Evolutionary conservation across 2,329 filamentous ascomycete species (phyloP).

Genomic region (Salinomyces thailandicus): DNA sequence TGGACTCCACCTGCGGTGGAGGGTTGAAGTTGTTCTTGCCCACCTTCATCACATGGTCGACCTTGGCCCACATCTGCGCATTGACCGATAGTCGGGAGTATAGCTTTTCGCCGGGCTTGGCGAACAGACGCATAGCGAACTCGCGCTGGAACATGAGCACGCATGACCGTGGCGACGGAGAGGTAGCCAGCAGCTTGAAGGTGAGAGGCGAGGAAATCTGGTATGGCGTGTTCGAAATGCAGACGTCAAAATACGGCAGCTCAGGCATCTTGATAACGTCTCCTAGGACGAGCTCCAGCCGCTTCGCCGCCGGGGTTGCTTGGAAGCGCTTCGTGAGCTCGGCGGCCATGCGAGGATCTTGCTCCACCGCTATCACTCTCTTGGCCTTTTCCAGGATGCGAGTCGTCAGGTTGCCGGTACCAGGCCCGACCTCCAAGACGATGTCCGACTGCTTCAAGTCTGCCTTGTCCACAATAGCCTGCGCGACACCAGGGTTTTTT

Average conservation of each 20-base stretch:
- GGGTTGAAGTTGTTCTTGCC: conserved; percentile 95
- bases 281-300: conserved; percentile 77
- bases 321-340: conserved; percentile 91
- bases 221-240: conserved; percentile 68
- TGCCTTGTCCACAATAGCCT: conserved; percentile 76
- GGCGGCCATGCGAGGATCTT: conserved; percentile 93
- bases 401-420: conserved; percentile 80
- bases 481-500: conserved; percentile 79
- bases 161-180: conserved; percentile 68
- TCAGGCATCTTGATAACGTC: conserved; percentile 82
- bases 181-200: conserved; percentile 76
- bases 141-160: conserved; percentile 96
- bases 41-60: conserved; percentile 74
- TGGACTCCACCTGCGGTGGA: conserved; percentile 83
- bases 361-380: conserved; percentile 74
- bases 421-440: conserved; percentile 86
- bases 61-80: conserved; percentile 79
- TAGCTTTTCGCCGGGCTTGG: conserved; percentile 74
- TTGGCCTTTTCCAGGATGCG: conserved; percentile 81
- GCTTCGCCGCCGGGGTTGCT: conserved; percentile 71
- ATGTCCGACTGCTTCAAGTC: conserved; percentile 79
- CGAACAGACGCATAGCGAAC: conserved; percentile 82
- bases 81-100: conserved; percentile 90
- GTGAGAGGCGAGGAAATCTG: conserved; percentile 83
- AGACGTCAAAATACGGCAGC: conserved; percentile 68